Conservation (phyloP, 1,284 basidiomycete genomes). For the Phylloboletellus chloephorus region DNA sequence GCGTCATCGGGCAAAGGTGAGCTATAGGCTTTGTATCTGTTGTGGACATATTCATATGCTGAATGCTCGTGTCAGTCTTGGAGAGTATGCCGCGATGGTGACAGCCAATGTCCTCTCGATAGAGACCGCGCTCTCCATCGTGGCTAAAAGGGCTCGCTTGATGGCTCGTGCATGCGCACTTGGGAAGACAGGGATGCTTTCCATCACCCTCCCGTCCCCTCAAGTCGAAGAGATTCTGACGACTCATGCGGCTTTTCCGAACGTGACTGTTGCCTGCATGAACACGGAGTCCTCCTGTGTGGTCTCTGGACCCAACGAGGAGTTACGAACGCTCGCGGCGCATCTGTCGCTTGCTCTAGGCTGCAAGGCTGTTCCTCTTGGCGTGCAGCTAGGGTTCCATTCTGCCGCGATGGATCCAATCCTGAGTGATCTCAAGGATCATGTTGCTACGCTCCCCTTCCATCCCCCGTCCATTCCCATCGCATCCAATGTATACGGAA, state of each 20-base stretch:
- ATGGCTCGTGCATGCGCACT: slow-evolving; percentile 46
- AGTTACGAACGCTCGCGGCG: slow-evolving; percentile 40
- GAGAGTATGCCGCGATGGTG: slow-evolving; percentile 66
- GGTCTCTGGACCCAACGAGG: slow-evolving; percentile 46
- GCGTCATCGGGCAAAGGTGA: slow-evolving; percentile 64
- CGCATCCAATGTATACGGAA: slow-evolving; percentile 54
- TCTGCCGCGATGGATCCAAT: slow-evolving; percentile 56
- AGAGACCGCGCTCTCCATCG: slow-evolving; percentile 51
- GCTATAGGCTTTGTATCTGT: slow-evolving; percentile 10
- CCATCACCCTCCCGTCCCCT: slow-evolving; percentile 39
- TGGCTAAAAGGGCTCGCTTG: slow-evolving; percentile 51
- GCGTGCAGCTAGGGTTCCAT: slow-evolving; percentile 61
- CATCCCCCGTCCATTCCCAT: slow-evolving; percentile 50
- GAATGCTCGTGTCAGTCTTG: slow-evolving; percentile 41
- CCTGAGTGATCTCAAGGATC: slow-evolving; percentile 39
- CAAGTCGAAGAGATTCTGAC: slow-evolving; percentile 36
- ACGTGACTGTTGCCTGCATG: slow-evolving; percentile 52
- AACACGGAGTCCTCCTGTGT: slow-evolving; percentile 56
- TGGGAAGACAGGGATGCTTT: slow-evolving; percentile 53
- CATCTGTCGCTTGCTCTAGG: slow-evolving; percentile 35
- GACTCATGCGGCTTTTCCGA: slow-evolving; percentile 31
- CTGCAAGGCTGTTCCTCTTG: slow-evolving; percentile 41
- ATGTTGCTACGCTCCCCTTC: slow-evolving; percentile 37
- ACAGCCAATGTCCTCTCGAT: slow-evolving; percentile 50
- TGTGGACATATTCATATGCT: not conserved